Percentiles rank a stretch among this genome's conserved stretches.
These are phyloP conservation scores for Cytospora mali DNA, from an alignment of 2,329 filamentous ascomycete genomes.

Conservation along the genomic window DNA sequence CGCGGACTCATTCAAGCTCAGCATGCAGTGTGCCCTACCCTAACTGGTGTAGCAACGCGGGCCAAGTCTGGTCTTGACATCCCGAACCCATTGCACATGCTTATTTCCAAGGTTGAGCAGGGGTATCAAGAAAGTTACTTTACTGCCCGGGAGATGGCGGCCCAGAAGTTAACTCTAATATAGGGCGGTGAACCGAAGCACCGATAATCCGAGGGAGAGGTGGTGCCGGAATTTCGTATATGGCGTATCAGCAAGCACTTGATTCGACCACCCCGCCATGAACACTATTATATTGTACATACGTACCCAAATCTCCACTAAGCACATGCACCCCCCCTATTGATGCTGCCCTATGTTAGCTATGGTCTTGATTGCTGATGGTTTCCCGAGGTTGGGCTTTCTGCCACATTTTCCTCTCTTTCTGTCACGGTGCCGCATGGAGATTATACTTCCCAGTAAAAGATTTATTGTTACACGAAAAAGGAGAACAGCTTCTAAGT, in stretches of 20 bases:
- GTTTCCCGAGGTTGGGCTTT: not conserved
- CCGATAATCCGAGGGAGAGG: not conserved
- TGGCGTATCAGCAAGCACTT: not conserved
- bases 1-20: not conserved
- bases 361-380: not conserved
- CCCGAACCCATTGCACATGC: not conserved
- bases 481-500: too few species aligned
- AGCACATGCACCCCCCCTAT: too few species aligned
- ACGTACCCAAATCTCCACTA: not conserved
- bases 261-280: not conserved
- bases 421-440: too few species aligned
- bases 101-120: not conserved
- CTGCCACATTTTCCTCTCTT: not conserved
- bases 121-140: not conserved
- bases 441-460: too few species aligned
- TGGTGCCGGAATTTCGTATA: not conserved
- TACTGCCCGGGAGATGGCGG: not conserved
- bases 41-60: not conserved
- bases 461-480: too few species aligned
- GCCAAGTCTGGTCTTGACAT: not conserved
- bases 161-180: not conserved
- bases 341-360: not conserved
- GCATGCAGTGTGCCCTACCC: too few species aligned
- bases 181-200: not conserved
- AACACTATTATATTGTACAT: not conserved